Evolutionary conservation across 768 basidiomycete species (phyloP).

Genomic region (Macrolepiota fuliginosa): DNA sequence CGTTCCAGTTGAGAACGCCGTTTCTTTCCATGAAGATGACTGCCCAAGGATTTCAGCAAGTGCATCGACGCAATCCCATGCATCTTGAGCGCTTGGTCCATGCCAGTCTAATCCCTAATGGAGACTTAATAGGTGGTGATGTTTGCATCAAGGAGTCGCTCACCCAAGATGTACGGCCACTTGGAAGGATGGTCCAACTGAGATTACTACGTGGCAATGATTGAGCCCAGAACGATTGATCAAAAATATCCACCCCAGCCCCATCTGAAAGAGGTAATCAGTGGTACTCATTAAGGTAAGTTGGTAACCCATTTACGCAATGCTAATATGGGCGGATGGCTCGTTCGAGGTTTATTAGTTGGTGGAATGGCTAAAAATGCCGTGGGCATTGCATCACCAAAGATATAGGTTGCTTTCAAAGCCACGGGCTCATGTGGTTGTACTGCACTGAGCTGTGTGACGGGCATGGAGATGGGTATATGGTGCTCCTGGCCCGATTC

Average conservation of each 20-base stretch:
- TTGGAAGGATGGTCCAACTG: conserved; percentile 79
- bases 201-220: conserved; percentile 54
- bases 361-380: conserved; percentile 62
- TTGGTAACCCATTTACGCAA: conserved; percentile 47
- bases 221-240: conserved; percentile 55
- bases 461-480: conserved; percentile 37
- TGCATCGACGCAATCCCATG: conserved; percentile 60
- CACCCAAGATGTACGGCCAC: conserved; percentile 86
- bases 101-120: conserved; percentile 89
- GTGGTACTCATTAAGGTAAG: conserved; percentile 3
- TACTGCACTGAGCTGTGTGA: conserved; percentile 47
- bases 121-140: neutral
- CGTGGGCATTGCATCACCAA: conserved; percentile 50
- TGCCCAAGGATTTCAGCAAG: conserved; percentile 44
- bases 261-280: conserved; percentile 53
- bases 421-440: conserved; percentile 24
- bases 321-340: conserved; percentile 55
- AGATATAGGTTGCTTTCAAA: conserved; percentile 61
- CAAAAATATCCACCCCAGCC: conserved; percentile 75
- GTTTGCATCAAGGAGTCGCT: neutral
- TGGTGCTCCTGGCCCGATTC: conserved; percentile 9
- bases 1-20: conserved; percentile 35
- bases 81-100: conserved; percentile 74
- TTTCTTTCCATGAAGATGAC: conserved; percentile 34
- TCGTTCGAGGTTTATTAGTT: conserved; percentile 19